Evolutionary conservation across 768 basidiomycete genomes (phyloP).

Genomic region (Boletellus ananiceps): DNA sequence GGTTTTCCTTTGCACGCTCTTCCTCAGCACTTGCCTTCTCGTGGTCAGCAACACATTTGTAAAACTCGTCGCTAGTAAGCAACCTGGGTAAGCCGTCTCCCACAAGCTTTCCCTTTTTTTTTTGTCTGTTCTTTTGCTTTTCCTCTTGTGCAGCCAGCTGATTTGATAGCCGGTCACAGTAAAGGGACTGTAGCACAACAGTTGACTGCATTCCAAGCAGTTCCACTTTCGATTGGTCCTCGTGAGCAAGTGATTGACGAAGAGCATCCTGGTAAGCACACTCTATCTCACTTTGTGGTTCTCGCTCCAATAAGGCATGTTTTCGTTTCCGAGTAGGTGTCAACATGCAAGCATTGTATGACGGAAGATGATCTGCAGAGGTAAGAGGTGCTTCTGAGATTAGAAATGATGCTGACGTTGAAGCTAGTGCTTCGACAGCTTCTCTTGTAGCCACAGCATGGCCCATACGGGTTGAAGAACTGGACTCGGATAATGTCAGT

Average conservation of each 20-base stretch:
- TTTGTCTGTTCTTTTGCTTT: neutral
- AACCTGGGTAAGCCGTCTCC: neutral
- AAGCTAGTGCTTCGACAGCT: neutral
- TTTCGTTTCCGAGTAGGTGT: neutral
- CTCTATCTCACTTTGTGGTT: neutral
- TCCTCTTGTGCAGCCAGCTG: neutral
- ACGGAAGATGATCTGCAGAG: neutral
- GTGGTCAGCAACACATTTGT: neutral
- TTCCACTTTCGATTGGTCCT: neutral
- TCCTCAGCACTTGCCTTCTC: neutral
- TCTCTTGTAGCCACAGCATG: neutral
- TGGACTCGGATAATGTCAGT: no score
- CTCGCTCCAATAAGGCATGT: neutral
- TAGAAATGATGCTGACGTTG: neutral
- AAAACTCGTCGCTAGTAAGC: neutral
- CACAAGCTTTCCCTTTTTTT: neutral
- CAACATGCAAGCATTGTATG: neutral
- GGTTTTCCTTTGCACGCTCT: neutral
- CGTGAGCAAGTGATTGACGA: neutral
- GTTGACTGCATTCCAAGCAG: constrained; percentile 1
- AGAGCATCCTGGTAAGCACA: neutral
- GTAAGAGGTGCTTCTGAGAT: neutral
- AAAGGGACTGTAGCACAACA: neutral
- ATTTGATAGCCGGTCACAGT: neutral
- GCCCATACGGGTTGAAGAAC: neutral